phyloP scores from a whole-genome alignment of 2,329 filamentous ascomycete species.

The Xylaria sp. region DNA sequence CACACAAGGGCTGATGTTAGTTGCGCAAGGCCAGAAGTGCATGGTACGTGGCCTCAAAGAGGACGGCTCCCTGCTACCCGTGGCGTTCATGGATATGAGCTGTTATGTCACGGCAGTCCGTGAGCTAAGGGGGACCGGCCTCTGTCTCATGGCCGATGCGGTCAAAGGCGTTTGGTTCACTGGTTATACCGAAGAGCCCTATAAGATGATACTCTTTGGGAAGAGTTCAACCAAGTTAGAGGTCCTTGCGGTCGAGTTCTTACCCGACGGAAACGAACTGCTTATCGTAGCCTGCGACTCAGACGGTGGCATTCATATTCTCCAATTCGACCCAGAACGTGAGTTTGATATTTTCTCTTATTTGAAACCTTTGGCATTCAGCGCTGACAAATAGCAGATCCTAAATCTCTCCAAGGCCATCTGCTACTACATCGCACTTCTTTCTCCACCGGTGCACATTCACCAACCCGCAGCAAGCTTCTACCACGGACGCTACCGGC shows the following conservation, averaged over 20 bases:
- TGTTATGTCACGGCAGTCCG: constrained; percentile 90
- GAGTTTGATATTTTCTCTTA: constrained; percentile 51
- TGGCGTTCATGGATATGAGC: constrained; percentile 98
- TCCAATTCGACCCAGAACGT: constrained; percentile 97
- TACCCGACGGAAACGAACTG: constrained; percentile 85
- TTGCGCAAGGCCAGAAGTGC: constrained; percentile 94
- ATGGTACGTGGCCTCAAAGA: constrained; percentile 97
- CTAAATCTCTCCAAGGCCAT: constrained; percentile 90
- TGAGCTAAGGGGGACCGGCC: constrained; percentile 81
- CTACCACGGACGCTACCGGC: constrained; percentile 72
- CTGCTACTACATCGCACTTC: constrained; percentile 86
- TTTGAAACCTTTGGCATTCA: constrained; percentile 10
- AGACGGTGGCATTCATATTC: constrained; percentile 84
- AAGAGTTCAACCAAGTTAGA: constrained; percentile 84
- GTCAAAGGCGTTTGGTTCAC: constrained; percentile 96
- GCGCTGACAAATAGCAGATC: constrained; percentile 67
- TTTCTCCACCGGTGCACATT: constrained; percentile 85
- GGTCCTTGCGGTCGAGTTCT: constrained; percentile 83
- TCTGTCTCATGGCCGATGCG: constrained; percentile 88
- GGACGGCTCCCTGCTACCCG: constrained; percentile 88
- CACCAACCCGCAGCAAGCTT: constrained; percentile 77
- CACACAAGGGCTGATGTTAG: constrained; percentile 86
- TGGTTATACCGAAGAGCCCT: constrained; percentile 96
- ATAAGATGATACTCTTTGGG: constrained; percentile 91
- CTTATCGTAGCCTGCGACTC: constrained; percentile 85